Conservation (phyloP, 306 rosid genomes). For the Inga laurina region DNA sequence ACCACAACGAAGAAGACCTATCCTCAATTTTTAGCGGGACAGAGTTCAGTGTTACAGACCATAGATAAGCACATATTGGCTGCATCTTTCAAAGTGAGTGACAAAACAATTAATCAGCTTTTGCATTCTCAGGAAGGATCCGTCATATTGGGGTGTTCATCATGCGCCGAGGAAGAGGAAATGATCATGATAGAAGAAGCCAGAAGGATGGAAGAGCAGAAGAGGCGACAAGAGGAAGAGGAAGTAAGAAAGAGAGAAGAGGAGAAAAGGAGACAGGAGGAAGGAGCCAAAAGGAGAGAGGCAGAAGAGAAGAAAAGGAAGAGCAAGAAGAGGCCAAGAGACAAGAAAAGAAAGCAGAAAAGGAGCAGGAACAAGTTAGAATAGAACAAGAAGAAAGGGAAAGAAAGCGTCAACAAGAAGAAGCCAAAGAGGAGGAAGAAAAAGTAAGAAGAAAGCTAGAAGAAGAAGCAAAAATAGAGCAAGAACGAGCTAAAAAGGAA, state of each 20-base stretch:
- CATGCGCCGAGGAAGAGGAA: conserved; percentile 91
- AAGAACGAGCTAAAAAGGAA: not conserved
- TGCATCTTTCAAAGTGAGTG: conserved; percentile 57
- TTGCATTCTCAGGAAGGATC: conserved; percentile 51
- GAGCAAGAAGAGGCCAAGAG: not conserved
- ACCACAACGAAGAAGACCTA: conserved; percentile 49
- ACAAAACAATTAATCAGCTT: conserved; percentile 49
- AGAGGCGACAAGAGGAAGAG: not conserved
- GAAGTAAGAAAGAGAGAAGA: not conserved
- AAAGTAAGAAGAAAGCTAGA: not conserved
- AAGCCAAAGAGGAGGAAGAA: not conserved
- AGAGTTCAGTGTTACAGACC: conserved; percentile 52
- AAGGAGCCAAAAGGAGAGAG: not conserved
- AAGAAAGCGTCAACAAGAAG: not conserved
- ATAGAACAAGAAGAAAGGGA: not conserved
- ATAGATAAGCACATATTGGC: conserved; percentile 66
- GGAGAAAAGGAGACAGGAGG: not conserved
- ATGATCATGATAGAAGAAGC: conserved; percentile 44
- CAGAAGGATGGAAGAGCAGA: not conserved
- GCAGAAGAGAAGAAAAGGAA: not conserved
- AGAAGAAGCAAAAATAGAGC: not conserved
- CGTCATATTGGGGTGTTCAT: conserved; percentile 56
- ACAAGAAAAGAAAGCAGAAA: not conserved
- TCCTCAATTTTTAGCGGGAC: conserved; percentile 79
- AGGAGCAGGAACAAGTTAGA: not conserved